A percentile compares a stretch with the other conserved stretches of the same genome.
Evolutionary conservation across 306 rosid genomes (phyloP).

Genomic region (Lathyrus aphaca): DNA sequence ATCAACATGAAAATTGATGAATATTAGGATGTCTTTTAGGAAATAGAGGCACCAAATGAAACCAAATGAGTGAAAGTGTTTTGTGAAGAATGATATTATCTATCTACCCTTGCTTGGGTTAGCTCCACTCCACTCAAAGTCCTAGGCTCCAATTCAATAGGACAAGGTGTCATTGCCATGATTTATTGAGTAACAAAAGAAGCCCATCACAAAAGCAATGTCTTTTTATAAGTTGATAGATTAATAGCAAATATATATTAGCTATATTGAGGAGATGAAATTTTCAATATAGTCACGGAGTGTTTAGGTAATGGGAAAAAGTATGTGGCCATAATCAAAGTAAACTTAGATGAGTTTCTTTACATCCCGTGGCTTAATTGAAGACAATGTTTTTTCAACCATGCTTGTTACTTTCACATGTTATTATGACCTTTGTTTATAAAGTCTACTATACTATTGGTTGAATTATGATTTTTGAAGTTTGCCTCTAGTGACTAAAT

Average conservation of each 20-base stretch:
- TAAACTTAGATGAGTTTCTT: slow-evolving; percentile 15
- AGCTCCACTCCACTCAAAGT: slow-evolving; percentile 67
- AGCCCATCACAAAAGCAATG: slow-evolving; percentile 37
- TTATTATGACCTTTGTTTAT: slow-evolving; percentile 1
- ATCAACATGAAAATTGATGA: slow-evolving; percentile 5
- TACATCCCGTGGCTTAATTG: slow-evolving; percentile 32
- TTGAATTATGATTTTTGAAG: slow-evolving; percentile 31
- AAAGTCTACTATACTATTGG: slow-evolving; percentile 8
- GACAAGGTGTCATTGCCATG: slow-evolving; percentile 59
- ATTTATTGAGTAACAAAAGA: slow-evolving; percentile 17
- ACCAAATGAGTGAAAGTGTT: neutral
- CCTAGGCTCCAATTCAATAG: slow-evolving; percentile 83
- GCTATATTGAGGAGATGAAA: slow-evolving; percentile 16
- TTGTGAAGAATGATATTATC: neutral
- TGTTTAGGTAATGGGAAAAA: slow-evolving; percentile 30
- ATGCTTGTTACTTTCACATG: slow-evolving; percentile 21
- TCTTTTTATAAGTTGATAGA: neutral
- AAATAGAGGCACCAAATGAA: neutral
- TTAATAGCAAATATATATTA: slow-evolving; percentile 4
- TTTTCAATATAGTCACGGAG: slow-evolving; percentile 53
- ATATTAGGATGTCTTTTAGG: neutral
- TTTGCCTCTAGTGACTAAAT: too few species aligned
- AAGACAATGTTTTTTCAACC: slow-evolving; percentile 33
- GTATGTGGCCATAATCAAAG: slow-evolving; percentile 38
- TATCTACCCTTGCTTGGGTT: slow-evolving; percentile 67